Base-by-base conservation (phyloP, 1,284 basidiomycete species). In the Termitomyces sp. region DNA sequence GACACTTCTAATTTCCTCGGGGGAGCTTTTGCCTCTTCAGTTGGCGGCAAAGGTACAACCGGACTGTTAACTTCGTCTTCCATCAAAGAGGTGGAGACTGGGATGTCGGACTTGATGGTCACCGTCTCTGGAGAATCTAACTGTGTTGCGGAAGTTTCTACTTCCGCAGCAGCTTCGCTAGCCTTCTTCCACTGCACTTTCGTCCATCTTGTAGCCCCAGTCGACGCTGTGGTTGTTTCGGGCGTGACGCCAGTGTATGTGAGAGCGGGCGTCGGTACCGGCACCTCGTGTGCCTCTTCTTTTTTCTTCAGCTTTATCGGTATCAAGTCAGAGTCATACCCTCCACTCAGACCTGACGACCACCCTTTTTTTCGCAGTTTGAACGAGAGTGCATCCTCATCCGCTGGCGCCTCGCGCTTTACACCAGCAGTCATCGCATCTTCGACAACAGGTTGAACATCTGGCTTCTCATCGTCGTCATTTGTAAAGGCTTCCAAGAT, bases 251-350 rank as follows among this genome's bases (percentile, higher is more conserved):
- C 33, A 50, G 45, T 54, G 10, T 40, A 53, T 24, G 33, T 28
- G n/a, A 36, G 8, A 6, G 58, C 36, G 49, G 34, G 9, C 13
- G 39, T 36, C 5, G 54, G 45, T 12, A 13, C 12, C 26, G 65
- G 53, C 30, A 65, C 66, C 30, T 56, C 59, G 9, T 61, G 65
- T 55, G 74, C 73, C 61, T 77, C 75, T 62, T 79, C 75, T 67
- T 79, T 80, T 65, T 76, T 73, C 68, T 83, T 87, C 28, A 80
- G 57, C 65, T 83, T 84, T 61, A 89, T 77, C 7, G 77, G 72
- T 52, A 89, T 81, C 24, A 80, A 59, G 1, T 81, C 85, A 5
- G 86, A 86, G 63, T 91, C 88, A 60, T 88, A 90, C 31, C 88
- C 76, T 60, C 88, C 82, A 19, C 82, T 86, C 7, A 90, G 67